A percentile compares a stretch with the other conserved stretches of the same genome.
phyloP scores from a whole-genome alignment of 352 stramenopile genomes.

The Phytophthora uliginosa region DNA sequence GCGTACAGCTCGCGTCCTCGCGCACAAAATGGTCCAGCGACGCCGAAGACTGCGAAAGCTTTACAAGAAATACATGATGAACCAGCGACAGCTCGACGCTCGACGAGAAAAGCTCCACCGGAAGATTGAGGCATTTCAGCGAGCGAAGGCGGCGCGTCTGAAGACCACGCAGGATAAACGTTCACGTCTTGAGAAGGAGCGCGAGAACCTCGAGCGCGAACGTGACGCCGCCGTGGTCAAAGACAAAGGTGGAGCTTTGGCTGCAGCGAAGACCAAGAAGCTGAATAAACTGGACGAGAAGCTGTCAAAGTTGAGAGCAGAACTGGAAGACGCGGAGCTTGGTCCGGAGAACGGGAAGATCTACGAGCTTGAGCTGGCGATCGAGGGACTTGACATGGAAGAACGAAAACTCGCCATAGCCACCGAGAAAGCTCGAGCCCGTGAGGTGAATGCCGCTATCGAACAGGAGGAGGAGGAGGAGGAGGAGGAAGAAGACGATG shows the following conservation, averaged over 20 bases:
- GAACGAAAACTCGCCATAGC: constrained; percentile 32
- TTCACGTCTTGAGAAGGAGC: constrained; percentile 35
- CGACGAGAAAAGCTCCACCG: constrained; percentile 43
- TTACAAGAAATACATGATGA: constrained; percentile 39
- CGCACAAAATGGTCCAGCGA: constrained; percentile 41
- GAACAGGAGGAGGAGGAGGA: constrained; percentile 22
- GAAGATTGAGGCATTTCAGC: constrained; percentile 52
- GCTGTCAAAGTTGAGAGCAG: constrained; percentile 40
- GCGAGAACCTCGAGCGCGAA: constrained; percentile 23
- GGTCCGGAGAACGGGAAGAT: constrained; percentile 50
- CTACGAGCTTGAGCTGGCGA: constrained; percentile 51
- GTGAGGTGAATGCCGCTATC: constrained; percentile 35
- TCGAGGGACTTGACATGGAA: constrained; percentile 43
- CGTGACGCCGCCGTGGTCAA: constrained; percentile 19
- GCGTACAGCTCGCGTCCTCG: constrained; percentile 33
- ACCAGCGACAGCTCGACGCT: constrained; percentile 28
- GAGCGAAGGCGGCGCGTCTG: constrained; percentile 44
- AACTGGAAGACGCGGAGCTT: constrained; percentile 42
- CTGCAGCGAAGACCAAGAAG: constrained; percentile 33
- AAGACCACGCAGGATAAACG: constrained; percentile 45
- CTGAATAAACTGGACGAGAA: constrained; percentile 44
- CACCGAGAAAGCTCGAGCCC: constrained; percentile 33
- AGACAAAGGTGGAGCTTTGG: constrained; percentile 24
- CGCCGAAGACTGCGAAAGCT: constrained; percentile 55
- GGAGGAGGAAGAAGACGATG: constrained; percentile 20